Percentiles rank a stretch among this genome's conserved stretches.
Conservation (phyloP, 2,329 filamentous ascomycete genomes). For the Coniochaeta prunicola region DNA sequence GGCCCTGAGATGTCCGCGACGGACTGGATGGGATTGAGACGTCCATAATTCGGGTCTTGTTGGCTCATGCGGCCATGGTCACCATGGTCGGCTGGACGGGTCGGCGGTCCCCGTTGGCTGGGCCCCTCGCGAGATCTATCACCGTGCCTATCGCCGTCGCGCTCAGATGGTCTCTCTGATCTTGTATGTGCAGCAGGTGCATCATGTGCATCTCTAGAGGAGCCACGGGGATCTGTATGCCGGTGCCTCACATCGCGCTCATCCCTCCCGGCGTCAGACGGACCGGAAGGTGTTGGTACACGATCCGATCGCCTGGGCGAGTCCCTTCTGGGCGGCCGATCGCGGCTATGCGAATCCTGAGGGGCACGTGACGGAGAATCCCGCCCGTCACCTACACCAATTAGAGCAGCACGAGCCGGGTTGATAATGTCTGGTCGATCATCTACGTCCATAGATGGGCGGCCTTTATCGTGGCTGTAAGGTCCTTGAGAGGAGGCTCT, state of each 20-base stretch:
- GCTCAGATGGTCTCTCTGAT: conserved; percentile 26
- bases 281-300: conserved; percentile 11
- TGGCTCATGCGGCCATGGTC: conserved; percentile 44
- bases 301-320: conserved; percentile 36
- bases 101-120: conserved; percentile 21
- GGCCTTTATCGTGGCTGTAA: conserved; percentile 48
- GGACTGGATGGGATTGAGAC: conserved; percentile 46
- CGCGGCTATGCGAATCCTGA: conserved; percentile 35
- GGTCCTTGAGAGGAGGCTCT: conserved; percentile 31
- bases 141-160: conserved; percentile 27
- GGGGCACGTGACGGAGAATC: conserved; percentile 24
- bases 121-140: conserved; percentile 16
- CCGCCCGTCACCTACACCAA: conserved; percentile 11
- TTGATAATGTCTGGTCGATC: conserved; percentile 29
- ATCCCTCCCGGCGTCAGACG: conserved; percentile 34
- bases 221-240: conserved; percentile 24
- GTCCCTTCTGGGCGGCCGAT: conserved; percentile 31
- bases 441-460: conserved; percentile 32
- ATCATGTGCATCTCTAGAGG: conserved; percentile 21
- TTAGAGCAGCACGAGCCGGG: background rate
- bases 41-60: conserved; percentile 56
- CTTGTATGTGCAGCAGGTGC: conserved; percentile 13
- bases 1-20: conserved; percentile 44
- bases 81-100: conserved; percentile 25
- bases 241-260: conserved; percentile 38